These are phyloP conservation scores for Torulaspora franciscae DNA, from an alignment of 805 yeast species.

Conservation along the genomic window DNA sequence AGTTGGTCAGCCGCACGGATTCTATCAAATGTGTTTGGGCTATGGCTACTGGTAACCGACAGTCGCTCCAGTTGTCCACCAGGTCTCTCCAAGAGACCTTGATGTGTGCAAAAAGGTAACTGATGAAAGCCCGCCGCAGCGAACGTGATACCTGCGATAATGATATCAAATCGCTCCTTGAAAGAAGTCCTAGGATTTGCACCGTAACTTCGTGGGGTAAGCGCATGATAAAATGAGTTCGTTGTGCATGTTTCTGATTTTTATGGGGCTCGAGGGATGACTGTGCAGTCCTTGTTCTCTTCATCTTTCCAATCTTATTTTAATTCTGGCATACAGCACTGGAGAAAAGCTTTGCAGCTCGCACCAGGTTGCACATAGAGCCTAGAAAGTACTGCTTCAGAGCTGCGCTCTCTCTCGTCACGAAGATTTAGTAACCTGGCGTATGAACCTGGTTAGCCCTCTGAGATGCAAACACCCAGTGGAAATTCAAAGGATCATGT, in stretches of 20 bases:
- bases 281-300: background rate
- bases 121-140: conserved; percentile 13
- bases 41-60: conserved; percentile 7
- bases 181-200: conserved; percentile 6
- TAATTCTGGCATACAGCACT: too few relatives aligned
- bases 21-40: conserved; percentile 19
- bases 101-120: conserved; percentile 15
- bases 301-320: background rate
- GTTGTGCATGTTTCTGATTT: background rate
- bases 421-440: too few relatives aligned
- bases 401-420: too few relatives aligned
- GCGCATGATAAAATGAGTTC: conserved; percentile 7
- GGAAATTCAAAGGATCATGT: conserved; percentile 1
- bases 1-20: conserved; percentile 26
- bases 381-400: too few relatives aligned
- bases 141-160: conserved; percentile 11
- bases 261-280: background rate
- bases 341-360: too few relatives aligned
- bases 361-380: too few relatives aligned
- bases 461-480: too few relatives aligned
- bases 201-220: conserved; percentile 20
- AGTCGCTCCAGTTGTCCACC: conserved; percentile 12
- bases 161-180: conserved; percentile 16
- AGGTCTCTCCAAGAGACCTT: conserved; percentile 17
- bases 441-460: too few relatives aligned